Evolutionary conservation across 305 asterid species (phyloP).

Genomic region (Fraxinus latifolia): DNA sequence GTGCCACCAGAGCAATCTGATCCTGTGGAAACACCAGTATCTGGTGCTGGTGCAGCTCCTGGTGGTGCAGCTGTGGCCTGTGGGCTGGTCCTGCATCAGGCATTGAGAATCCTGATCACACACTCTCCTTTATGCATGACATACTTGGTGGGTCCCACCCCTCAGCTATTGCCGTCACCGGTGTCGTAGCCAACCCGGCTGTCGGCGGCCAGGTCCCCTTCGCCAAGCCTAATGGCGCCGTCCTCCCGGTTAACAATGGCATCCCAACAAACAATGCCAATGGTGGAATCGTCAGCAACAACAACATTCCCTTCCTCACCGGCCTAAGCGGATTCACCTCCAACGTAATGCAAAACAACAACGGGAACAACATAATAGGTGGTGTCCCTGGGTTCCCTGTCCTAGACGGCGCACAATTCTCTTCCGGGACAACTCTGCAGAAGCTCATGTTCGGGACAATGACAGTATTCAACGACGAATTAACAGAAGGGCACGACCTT

Average conservation of each 20-base stretch:
- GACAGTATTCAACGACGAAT: conserved; percentile 69
- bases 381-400: conserved; percentile 64
- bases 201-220: conserved; percentile 74
- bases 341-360: conserved; percentile 43
- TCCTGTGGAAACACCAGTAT: conserved; percentile 14
- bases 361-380: conserved; percentile 50
- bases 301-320: conserved; percentile 81
- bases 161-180: conserved; percentile 74
- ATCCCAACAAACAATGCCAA: conserved; percentile 62
- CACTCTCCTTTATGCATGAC: conserved; percentile 73
- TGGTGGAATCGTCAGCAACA: conserved; percentile 50
- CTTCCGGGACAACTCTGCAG: conserved; percentile 62
- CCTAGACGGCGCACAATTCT: conserved; percentile 54
- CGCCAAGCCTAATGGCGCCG: conserved; percentile 71
- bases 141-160: conserved; percentile 78
- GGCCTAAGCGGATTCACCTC: conserved; percentile 68
- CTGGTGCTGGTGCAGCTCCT: conserved; percentile 13
- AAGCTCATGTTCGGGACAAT: conserved; percentile 83
- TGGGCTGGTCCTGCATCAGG: neutral
- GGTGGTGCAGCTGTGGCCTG: conserved; percentile 12
- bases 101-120: conserved; percentile 27
- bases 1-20: conserved; percentile 25
- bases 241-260: conserved; percentile 62
- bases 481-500: conserved; percentile 70
- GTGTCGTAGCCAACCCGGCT: conserved; percentile 67